phyloP scores from a whole-genome alignment of 208 protist species.

The Crithidia brevicula region DNA sequence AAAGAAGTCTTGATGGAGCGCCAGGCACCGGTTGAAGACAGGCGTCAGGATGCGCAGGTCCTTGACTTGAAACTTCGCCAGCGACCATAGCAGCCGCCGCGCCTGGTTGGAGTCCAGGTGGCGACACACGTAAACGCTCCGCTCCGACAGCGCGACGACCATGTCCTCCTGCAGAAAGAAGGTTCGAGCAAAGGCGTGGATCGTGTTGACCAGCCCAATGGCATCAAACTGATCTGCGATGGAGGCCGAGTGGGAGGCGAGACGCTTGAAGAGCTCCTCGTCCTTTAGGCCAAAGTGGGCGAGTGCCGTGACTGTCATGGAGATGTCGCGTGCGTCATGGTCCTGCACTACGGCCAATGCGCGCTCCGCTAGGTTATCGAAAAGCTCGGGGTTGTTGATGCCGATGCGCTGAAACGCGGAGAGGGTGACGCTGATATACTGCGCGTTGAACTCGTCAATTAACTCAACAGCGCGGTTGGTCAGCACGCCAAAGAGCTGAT shows the following conservation, averaged over 20 bases:
- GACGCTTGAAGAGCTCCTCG: constrained; percentile 91
- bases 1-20: constrained; percentile 91
- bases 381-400: constrained; percentile 93
- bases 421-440: constrained; percentile 91
- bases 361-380: constrained; percentile 92
- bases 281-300: constrained; percentile 93
- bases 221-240: constrained; percentile 90
- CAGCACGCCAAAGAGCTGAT: constrained; percentile 93
- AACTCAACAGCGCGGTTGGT: constrained; percentile 92
- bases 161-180: constrained; percentile 92
- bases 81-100: constrained; percentile 84
- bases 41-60: constrained; percentile 85
- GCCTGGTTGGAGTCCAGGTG: constrained; percentile 83
- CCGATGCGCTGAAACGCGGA: constrained; percentile 90
- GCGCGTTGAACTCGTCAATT: constrained; percentile 92
- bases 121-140: constrained; percentile 81
- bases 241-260: constrained; percentile 86
- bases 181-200: constrained; percentile 88
- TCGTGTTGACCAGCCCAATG: constrained; percentile 80
- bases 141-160: constrained; percentile 87
- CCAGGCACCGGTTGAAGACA: constrained; percentile 88
- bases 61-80: constrained; percentile 89
- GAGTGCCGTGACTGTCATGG: constrained; percentile 85
- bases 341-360: constrained; percentile 90
- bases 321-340: constrained; percentile 87